Evolutionary conservation across 2,329 filamentous ascomycete genomes (phyloP).

Genomic region (Rhinocladiella similis): DNA sequence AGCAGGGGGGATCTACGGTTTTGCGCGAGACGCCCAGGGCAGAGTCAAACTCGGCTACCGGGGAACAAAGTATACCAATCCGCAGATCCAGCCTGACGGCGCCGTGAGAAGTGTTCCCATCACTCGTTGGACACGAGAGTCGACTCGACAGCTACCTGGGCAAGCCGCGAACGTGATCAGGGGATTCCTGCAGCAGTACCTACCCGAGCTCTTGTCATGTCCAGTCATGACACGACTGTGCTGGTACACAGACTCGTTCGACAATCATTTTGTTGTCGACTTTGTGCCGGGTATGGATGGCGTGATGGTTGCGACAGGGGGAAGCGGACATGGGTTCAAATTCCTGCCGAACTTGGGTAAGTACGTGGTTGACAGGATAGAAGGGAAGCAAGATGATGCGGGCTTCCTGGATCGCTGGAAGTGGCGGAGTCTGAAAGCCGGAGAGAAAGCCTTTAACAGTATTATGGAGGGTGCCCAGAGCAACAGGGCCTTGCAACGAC

Average conservation of each 20-base stretch:
- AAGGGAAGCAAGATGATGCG: slow-evolving; percentile 39
- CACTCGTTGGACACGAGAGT: slow-evolving; percentile 36
- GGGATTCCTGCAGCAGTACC: neutral
- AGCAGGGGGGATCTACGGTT: slow-evolving; percentile 3
- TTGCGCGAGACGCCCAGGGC: slow-evolving; percentile 41
- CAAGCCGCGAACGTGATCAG: slow-evolving; percentile 7
- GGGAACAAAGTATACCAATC: slow-evolving; percentile 53
- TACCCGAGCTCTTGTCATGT: slow-evolving; percentile 13
- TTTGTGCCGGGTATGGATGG: slow-evolving; percentile 22
- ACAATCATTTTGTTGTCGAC: slow-evolving; percentile 28
- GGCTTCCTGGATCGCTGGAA: slow-evolving; percentile 44
- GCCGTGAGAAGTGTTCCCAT: slow-evolving; percentile 40
- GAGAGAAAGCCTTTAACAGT: neutral
- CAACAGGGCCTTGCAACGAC: neutral
- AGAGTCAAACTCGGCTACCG: slow-evolving; percentile 52
- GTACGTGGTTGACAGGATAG: slow-evolving; percentile 48
- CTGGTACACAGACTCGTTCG: slow-evolving; percentile 26
- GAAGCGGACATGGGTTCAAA: slow-evolving; percentile 51
- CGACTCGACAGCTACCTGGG: slow-evolving; percentile 34
- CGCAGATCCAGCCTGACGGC: slow-evolving; percentile 37
- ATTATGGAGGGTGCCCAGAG: neutral
- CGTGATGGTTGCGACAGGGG: slow-evolving; percentile 42
- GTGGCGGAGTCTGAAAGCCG: slow-evolving; percentile 32
- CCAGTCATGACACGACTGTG: slow-evolving; percentile 11
- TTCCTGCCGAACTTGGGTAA: slow-evolving; percentile 54